These are phyloP conservation scores for Verticillium nubilum DNA, from an alignment of 2,329 filamentous ascomycete genomes.

Conservation along the genomic window DNA sequence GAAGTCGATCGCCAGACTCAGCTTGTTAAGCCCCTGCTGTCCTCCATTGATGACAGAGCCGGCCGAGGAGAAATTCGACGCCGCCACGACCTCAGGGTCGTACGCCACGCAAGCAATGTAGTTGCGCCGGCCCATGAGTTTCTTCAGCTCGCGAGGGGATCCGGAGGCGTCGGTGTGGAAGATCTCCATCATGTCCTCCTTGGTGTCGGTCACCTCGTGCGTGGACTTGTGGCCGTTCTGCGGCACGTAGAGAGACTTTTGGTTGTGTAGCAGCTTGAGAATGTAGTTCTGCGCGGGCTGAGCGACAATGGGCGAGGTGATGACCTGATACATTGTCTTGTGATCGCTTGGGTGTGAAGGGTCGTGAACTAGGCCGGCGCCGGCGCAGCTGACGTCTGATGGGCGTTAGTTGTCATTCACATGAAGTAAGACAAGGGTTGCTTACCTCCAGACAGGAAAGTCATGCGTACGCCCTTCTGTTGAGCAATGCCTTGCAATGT, in stretches of 20 bases:
- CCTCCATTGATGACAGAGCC: conserved; percentile 26
- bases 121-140: conserved; percentile 88
- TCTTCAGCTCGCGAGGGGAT: conserved; percentile 74
- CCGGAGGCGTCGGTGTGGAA: conserved; percentile 92
- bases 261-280: conserved; percentile 91
- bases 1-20: conserved; percentile 92
- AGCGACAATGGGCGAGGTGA: conserved; percentile 87
- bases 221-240: conserved; percentile 75
- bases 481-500: conserved; percentile 93
- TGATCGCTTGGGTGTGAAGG: conserved; percentile 86
- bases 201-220: conserved; percentile 78
- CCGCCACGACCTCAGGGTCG: conserved; percentile 69
- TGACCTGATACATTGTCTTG: conserved; percentile 99
- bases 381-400: conserved; percentile 77
- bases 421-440: neutral
- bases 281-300: conserved; percentile 81
- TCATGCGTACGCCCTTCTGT: conserved; percentile 94
- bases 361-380: conserved; percentile 91
- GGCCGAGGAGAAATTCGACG: conserved; percentile 29
- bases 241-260: conserved; percentile 86
- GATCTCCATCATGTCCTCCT: conserved; percentile 99
- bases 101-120: conserved; percentile 93
- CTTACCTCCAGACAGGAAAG: conserved; percentile 83
- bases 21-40: conserved; percentile 49
- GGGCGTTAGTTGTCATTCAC: conserved; percentile 14